Evolutionary conservation across 305 asterid species (phyloP).

Genomic region (Stenogyne calaminthoides): DNA sequence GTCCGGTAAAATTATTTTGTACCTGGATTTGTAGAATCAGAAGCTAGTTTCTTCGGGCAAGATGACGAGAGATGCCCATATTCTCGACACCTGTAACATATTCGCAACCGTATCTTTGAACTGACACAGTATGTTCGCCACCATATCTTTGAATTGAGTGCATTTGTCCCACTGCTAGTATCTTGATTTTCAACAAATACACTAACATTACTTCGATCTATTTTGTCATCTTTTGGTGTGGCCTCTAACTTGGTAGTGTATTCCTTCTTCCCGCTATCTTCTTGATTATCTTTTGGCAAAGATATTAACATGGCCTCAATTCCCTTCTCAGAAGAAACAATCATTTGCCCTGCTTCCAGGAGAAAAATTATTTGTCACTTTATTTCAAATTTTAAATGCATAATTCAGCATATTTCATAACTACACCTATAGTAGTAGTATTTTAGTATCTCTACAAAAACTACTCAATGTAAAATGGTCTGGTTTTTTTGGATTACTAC

Average conservation of each 20-base stretch:
- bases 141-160: conserved; percentile 69
- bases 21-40: conserved; percentile 40
- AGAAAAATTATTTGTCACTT: conserved; percentile 54
- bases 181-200: conserved; percentile 29
- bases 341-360: conserved; percentile 35
- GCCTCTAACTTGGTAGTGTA: conserved; percentile 29
- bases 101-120: conserved; percentile 79
- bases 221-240: conserved; percentile 17
- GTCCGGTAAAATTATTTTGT: conserved; percentile 20
- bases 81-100: conserved; percentile 90
- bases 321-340: background rate
- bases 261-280: conserved; percentile 27
- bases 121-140: conserved; percentile 85
- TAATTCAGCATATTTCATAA: background rate
- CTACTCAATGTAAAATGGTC: conserved; percentile 7
- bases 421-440: background rate
- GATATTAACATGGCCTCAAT: background rate
- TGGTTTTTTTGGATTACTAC: background rate
- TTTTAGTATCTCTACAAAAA: background rate
- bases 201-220: background rate
- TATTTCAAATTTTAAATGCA: background rate
- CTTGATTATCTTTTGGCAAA: conserved; percentile 38
- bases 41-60: conserved; percentile 68
- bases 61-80: conserved; percentile 86
- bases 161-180: conserved; percentile 26